These are phyloP conservation scores for Alternaria gansuensis DNA, from an alignment of 2,329 filamentous ascomycete genomes.

Conservation along the genomic window DNA sequence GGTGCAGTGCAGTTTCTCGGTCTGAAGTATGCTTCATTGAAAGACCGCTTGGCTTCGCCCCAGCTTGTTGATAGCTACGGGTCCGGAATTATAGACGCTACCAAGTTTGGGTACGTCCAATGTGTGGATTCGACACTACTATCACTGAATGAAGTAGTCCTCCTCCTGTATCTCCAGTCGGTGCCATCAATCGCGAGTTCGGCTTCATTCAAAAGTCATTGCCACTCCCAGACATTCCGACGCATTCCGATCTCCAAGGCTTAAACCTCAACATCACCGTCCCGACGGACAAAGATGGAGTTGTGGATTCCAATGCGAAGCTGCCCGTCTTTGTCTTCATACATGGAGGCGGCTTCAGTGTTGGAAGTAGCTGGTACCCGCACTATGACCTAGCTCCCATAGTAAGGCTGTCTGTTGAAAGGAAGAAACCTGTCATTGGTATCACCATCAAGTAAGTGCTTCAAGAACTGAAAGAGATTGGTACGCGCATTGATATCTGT, in stretches of 20 bases:
- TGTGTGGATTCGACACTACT: too few species aligned
- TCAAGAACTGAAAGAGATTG: slow-evolving; percentile 42
- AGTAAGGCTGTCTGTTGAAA: slow-evolving; percentile 57
- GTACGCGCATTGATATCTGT: slow-evolving; percentile 12
- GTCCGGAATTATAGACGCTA: slow-evolving; percentile 41
- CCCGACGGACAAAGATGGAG: slow-evolving; percentile 44
- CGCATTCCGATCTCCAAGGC: slow-evolving; percentile 59
- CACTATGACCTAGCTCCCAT: slow-evolving; percentile 60
- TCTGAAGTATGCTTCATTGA: slow-evolving; percentile 52
- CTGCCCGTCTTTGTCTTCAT: slow-evolving; percentile 64
- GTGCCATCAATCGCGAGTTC: slow-evolving; percentile 59
- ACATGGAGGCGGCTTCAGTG: slow-evolving; percentile 62
- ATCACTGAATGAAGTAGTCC: slow-evolving; percentile 23
- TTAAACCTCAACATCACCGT: slow-evolving; percentile 64
- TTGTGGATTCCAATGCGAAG: slow-evolving; percentile 38
- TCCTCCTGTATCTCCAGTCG: slow-evolving; percentile 52
- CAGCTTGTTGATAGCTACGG: slow-evolving; percentile 42
- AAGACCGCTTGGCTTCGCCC: slow-evolving; percentile 50
- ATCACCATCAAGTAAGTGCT: slow-evolving; percentile 56
- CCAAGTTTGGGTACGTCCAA: slow-evolving; percentile 49
- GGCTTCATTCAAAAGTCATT: slow-evolving; percentile 60
- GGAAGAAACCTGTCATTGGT: slow-evolving; percentile 58
- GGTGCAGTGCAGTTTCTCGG: slow-evolving; percentile 50
- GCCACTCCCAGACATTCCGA: slow-evolving; percentile 49
- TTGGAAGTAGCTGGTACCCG: slow-evolving; percentile 63